Evolutionary conservation across 2,329 filamentous ascomycete genomes (phyloP).

Genomic region (Neofusicoccum laricinum): DNA sequence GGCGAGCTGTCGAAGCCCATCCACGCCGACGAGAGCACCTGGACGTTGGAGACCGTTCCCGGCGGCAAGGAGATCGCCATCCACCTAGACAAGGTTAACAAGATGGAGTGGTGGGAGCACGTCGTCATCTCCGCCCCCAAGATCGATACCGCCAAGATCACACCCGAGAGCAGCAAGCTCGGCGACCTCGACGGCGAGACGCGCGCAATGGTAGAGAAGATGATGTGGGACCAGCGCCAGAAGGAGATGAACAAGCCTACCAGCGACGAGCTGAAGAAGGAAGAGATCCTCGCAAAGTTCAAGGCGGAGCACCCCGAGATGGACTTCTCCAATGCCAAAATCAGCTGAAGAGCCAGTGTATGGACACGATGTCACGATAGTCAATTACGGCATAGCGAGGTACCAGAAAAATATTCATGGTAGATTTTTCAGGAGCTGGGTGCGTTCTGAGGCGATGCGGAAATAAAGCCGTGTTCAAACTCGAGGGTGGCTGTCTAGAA

Average conservation of each 20-base stretch:
- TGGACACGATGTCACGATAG: conserved; percentile 13
- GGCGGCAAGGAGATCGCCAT: conserved; percentile 73
- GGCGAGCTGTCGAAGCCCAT: conserved; percentile 81
- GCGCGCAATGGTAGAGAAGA: conserved; percentile 97
- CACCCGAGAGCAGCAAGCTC: conserved; percentile 87
- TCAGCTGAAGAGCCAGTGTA: conserved; percentile 36
- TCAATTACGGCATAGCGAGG: conserved; percentile 17
- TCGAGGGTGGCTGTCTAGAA: neutral
- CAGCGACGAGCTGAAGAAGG: conserved; percentile 93
- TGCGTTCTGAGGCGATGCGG: neutral
- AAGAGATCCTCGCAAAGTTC: conserved; percentile 87
- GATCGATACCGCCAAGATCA: conserved; percentile 94
- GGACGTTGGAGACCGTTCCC: conserved; percentile 75
- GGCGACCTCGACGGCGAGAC: conserved; percentile 94
- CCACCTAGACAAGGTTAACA: conserved; percentile 92
- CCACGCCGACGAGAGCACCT: conserved; percentile 82
- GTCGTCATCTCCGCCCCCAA: conserved; percentile 81
- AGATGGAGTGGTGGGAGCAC: conserved; percentile 98
- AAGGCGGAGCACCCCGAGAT: conserved; percentile 74
- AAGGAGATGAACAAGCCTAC: conserved; percentile 89
- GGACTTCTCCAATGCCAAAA: conserved; percentile 66
- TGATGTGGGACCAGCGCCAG: conserved; percentile 99
- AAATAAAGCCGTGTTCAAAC: neutral
- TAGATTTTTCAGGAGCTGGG: neutral
- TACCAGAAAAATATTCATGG: neutral